Conservation (phyloP, 352 stramenopile species). For the Globisporangium parvum region DNA sequence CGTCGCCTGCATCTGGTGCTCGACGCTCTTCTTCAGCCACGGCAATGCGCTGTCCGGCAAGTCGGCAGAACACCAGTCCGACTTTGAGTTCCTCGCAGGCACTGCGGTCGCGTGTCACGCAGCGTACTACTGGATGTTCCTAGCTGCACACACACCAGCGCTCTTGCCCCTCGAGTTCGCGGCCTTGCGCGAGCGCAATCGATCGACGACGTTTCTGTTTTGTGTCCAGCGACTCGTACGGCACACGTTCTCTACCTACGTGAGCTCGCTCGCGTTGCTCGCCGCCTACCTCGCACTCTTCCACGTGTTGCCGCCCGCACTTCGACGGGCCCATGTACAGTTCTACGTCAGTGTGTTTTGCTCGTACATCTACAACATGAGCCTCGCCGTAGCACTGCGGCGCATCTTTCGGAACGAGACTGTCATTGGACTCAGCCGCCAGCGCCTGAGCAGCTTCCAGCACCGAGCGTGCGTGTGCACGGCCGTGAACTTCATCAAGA, state of each 20-base stretch:
- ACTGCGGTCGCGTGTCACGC: slow-evolving; percentile 14
- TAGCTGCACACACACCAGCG: background rate
- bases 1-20: slow-evolving; percentile 11
- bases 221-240: too few relatives aligned
- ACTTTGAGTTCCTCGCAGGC: slow-evolving; percentile 19
- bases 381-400: background rate
- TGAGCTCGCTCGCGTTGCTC: too few relatives aligned
- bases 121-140: slow-evolving; percentile 8
- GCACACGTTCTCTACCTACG: too few relatives aligned
- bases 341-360: background rate
- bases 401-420: slow-evolving; percentile 1
- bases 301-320: too few relatives aligned
- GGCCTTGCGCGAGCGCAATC: background rate
- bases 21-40: slow-evolving; percentile 18
- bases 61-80: slow-evolving; percentile 18
- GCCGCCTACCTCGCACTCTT: too few relatives aligned
- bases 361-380: background rate
- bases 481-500: background rate
- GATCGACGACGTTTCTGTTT: too few relatives aligned
- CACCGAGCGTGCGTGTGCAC: background rate
- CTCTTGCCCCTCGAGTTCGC: slow-evolving; percentile 12
- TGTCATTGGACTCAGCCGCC: background rate
- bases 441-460: background rate
- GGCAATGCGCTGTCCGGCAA: slow-evolving; percentile 21
- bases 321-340: background rate